Base-by-base conservation (phyloP, 768 basidiomycete genomes). In the Leccinum rimulosum region DNA sequence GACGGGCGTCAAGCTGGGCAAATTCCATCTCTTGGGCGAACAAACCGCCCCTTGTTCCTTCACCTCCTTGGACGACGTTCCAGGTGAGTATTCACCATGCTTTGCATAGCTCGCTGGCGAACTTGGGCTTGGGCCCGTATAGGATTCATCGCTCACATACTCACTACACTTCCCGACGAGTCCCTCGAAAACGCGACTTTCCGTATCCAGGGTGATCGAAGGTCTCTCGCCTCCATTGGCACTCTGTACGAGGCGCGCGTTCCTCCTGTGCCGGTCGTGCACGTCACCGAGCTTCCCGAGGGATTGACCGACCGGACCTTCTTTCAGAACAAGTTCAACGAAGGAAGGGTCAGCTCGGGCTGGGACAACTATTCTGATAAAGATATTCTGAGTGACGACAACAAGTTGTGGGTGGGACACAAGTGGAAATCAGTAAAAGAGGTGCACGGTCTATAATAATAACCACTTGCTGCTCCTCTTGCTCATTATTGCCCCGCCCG, bases 151-250 rank as follows among this genome's bases (percentile, higher is more conserved):
- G 77, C 68, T 17, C 58, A 77, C 50, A 52, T 67, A 52, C 68
- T 77, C 54, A 76, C 75, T 10, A 66, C 70, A 1, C 57, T 75
- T 2, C 68, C 74, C 1, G 38, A 61, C 0, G 54, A 61, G 14
- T 60, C 66, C 27, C 67, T 75, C 12, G 66, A 69, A 12, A 58
- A 77, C 54, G 64, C 56, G 3, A 69, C 70, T 6, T 74, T 76
- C 65, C 75, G 75, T 19, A 67, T 77, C 35, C 61, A 77, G 57
- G 77, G 76, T n/a, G 70, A 76, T 28, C 71, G 73, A 3, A 61
- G 36, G 5, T 66, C 67, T 10, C 63, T 74, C 6, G 53, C 62
- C 19, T 64, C 69, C 0, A 57, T 74, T 19, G 75, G 66, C 11
- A 56, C 66, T 49, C 59, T 75, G 27, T 74, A 73, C 52, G 71